A percentile compares a stretch with the other conserved stretches of the same genome.
These are phyloP conservation scores for Prunus padus DNA, from an alignment of 306 rosid genomes.

Conservation along the genomic window DNA sequence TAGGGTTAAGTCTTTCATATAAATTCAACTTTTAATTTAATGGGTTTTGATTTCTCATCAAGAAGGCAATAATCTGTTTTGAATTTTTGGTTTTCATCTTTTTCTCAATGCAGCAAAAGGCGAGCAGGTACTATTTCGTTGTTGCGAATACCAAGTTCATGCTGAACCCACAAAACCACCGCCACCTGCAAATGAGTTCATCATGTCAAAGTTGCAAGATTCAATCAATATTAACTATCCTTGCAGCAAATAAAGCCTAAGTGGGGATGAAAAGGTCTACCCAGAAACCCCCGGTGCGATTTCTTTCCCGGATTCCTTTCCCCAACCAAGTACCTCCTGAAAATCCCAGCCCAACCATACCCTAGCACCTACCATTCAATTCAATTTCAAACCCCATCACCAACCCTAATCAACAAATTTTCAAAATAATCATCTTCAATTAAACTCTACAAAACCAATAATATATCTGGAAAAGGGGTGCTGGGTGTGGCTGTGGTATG, in stretches of 20 bases:
- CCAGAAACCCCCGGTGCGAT: no score
- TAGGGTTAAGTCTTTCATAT: conserved; percentile 41
- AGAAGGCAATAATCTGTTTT: neutral
- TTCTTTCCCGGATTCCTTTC: no score
- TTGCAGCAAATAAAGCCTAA: conserved; percentile 19
- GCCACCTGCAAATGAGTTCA: conserved; percentile 43
- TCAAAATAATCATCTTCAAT: neutral
- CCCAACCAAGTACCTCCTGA: conserved; percentile 76
- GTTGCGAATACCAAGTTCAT: conserved; percentile 96
- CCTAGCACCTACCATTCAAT: conserved; percentile 70
- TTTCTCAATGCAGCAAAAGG: conserved; percentile 35
- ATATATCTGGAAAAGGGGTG: no score
- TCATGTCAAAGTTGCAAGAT: conserved; percentile 28
- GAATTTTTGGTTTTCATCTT: neutral
- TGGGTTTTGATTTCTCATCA: neutral
- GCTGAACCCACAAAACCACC: conserved; percentile 47
- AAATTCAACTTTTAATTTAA: neutral
- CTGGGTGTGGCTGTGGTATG: no score
- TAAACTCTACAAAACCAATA: neutral
- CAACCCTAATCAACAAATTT: neutral
- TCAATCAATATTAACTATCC: neutral
- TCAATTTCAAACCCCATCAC: conserved; percentile 21
- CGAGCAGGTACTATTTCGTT: conserved; percentile 64
- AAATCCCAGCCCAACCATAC: conserved; percentile 97
- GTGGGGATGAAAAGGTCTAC: conserved; percentile 18